Evolutionary conservation across 2,329 filamentous ascomycete genomes (phyloP), one percentile per base, ranked within the genome.

Genomic region (Aspergillus novofumigatus): DNA sequence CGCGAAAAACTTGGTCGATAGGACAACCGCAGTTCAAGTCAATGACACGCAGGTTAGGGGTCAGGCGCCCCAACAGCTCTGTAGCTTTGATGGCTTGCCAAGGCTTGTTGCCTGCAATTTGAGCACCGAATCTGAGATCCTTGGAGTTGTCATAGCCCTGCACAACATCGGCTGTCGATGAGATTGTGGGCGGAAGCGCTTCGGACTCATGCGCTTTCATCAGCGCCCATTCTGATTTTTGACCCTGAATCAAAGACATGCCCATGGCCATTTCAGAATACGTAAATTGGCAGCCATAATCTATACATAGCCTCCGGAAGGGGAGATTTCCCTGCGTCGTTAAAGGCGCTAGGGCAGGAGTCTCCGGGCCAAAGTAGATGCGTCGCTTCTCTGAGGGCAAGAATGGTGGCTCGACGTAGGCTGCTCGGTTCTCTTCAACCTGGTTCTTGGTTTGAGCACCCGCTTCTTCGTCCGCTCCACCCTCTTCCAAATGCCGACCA

Each of bases 221-320:
- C 55, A 99, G 80, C 21, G 94, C 92, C 94, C 94, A 99, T 77
- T 99, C 94, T 1, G 87, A 83, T 75, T 93, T 95, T 62, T 89
- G 85, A 38, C 94, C 94, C 73, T 97, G 92, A 5, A 99, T 82
- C 45, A 99, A 77, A 9, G 93, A 92, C 74, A 96, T 79, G 28
- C 91, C 87, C 83, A 99, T 90, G 3, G 93, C 94, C 94, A 99
- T 99, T 75, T 99, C 94, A 0, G 93, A 97, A 79, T 96, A 99
- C 0, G 94, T 99, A 51, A 96, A 81, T 70, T 97, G 89, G 28
- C 92, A 92, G 38, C 94, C 94, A 25, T 97, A 83, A 55, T 92
- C 89, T 11, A 91, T 87, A 69, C 92, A 97, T 29, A 99, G 84
- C 51, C 94, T 86, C 56, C 94, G 88, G 79, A 96, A 99, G 1